Evolutionary conservation across 768 basidiomycete genomes (phyloP).

Genomic region (Lactifluus piperatus): DNA sequence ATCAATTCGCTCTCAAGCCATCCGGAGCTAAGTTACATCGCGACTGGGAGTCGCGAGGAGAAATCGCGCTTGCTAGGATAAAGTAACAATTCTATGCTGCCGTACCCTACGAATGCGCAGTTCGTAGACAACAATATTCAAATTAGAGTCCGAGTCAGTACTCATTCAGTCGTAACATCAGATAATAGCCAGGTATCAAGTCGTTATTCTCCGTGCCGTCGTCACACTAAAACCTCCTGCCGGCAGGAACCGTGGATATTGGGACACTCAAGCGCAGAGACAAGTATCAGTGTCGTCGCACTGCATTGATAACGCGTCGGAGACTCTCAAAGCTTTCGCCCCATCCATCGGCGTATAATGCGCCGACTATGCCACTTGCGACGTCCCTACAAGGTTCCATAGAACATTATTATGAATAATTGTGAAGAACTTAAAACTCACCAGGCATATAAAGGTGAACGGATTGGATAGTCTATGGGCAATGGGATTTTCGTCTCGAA

Average conservation of each 20-base stretch:
- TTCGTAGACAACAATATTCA: neutral
- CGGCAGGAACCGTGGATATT: slow-evolving; percentile 8
- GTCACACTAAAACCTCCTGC: slow-evolving; percentile 3
- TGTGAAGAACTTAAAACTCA: slow-evolving; percentile 30
- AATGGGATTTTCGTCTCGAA: slow-evolving; percentile 82
- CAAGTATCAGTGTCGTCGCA: slow-evolving; percentile 21
- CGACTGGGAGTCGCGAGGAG: too few relatives aligned
- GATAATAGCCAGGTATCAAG: neutral
- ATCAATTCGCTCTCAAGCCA: too few relatives aligned
- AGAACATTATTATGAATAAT: neutral
- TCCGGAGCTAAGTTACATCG: too few relatives aligned
- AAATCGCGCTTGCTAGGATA: neutral
- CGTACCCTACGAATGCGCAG: neutral
- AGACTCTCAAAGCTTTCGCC: slow-evolving; percentile 35
- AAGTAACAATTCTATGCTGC: neutral
- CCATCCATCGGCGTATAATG: slow-evolving; percentile 44
- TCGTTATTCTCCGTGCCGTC: neutral
- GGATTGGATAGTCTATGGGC: slow-evolving; percentile 79
- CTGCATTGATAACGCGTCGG: slow-evolving; percentile 32
- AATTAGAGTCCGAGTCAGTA: slow-evolving; percentile 10
- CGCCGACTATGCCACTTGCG: slow-evolving; percentile 38
- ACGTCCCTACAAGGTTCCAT: slow-evolving; percentile 35
- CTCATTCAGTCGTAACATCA: slow-evolving; percentile 1
- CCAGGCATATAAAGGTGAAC: slow-evolving; percentile 68
- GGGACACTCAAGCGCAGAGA: neutral